Conservation (phyloP, 1,284 basidiomycete species). For the Amylostereum areolatum region DNA sequence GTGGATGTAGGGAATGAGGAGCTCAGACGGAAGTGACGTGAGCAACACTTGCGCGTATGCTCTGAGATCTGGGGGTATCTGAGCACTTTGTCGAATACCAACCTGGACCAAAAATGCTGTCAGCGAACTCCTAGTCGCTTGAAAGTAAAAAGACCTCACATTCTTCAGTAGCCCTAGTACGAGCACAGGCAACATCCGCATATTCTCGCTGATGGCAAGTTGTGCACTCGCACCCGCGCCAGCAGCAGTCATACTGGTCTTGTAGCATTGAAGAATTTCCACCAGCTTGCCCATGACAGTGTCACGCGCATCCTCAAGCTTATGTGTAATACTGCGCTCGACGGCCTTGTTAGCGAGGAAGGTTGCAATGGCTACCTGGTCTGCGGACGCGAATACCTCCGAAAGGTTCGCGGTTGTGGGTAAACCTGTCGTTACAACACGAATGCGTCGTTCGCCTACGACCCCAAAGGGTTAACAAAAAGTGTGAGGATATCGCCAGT, state of each 20-base stretch:
- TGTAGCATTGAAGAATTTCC: slow-evolving; percentile 90
- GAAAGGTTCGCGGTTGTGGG: slow-evolving; percentile 92
- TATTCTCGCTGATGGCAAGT: slow-evolving; percentile 85
- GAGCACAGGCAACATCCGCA: slow-evolving; percentile 91
- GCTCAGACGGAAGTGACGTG: slow-evolving; percentile 87
- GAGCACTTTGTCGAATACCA: slow-evolving; percentile 90
- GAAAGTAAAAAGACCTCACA: slow-evolving; percentile 39
- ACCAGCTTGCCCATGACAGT: slow-evolving; percentile 87
- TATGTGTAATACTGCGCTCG: slow-evolving; percentile 85
- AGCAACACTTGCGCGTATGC: slow-evolving; percentile 93
- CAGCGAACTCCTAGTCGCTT: neutral
- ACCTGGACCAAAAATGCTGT: slow-evolving; percentile 42
- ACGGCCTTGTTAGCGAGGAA: slow-evolving; percentile 96
- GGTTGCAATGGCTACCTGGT: slow-evolving; percentile 89
- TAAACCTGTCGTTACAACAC: slow-evolving; percentile 89
- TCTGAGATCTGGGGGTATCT: slow-evolving; percentile 93
- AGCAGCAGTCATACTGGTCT: slow-evolving; percentile 93
- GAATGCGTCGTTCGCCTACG: slow-evolving; percentile 86
- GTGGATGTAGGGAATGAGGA: slow-evolving; percentile 91
- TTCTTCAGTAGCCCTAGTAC: slow-evolving; percentile 92
- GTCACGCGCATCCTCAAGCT: slow-evolving; percentile 92
- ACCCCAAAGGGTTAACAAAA: neutral
- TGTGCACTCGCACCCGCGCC: slow-evolving; percentile 93
- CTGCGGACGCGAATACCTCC: slow-evolving; percentile 92
- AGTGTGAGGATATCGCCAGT: too few species aligned